Evolutionary conservation across 73 alveolate species (phyloP), one percentile per base, ranked within the genome.

Genomic region (Symbiodinium pilosum): DNA sequence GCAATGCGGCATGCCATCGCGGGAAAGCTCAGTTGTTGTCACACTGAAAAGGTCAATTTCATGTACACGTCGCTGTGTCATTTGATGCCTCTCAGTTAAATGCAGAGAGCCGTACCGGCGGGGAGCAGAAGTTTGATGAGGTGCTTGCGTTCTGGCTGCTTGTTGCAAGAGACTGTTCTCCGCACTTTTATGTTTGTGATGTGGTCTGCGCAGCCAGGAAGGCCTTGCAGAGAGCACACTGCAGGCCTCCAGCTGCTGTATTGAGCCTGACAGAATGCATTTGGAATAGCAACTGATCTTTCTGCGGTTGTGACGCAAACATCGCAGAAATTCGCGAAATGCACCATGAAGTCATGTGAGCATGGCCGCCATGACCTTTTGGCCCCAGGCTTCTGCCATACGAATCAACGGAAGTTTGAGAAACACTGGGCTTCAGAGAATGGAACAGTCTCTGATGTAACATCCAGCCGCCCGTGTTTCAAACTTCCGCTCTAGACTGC

Each of bases 1-100:
- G 94, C 56, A 34, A 87, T 87, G 94, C 52, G 94, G 36, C 94
- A 87, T n/a, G 94, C 94, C 56, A 21, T 36, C 41, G 94, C 30
- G n/a, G 16, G 44, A 5, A 32, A 26, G 77, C 77, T 26, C 77
- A 64, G 77, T 36, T 14, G 59, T 47, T 47, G n/a, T n/a, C n/a
- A n/a, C n/a, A n/a, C n/a, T n/a, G n/a, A n/a, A n/a, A n/a, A n/a
- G n/a, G n/a, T n/a, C n/a, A n/a, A n/a, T n/a, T n/a, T n/a, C n/a
- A n/a, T n/a, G n/a, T n/a, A n/a, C 59, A 47, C 59, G 59, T 47
- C 21, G 59, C 59, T 47, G 6, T 47, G 59, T 47, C 21, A 6
- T 47, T 47, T 47, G 59, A 47, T 6, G 21, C 6, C 59, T 6
- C 77, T 36, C 18, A 64, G 77, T 32, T 64, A 2, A 64, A 64